Evolutionary conservation across 257 asterid species (phyloP), one percentile per base, ranked within the genome.

Genomic region (Datura wrightii): DNA sequence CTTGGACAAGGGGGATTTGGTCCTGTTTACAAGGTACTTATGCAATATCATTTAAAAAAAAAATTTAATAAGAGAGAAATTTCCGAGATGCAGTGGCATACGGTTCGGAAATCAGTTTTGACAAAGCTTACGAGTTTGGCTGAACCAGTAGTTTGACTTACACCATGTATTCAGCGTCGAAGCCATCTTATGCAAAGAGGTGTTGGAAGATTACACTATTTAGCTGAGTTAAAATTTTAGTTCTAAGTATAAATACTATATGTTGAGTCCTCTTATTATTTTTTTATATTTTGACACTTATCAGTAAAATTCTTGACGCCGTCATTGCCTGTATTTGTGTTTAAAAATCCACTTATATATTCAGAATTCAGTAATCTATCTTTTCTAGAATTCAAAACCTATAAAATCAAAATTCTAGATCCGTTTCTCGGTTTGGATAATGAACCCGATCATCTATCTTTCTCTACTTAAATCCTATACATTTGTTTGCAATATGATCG

Each of bases 1-100:
- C 81, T 74, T 48, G 81, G 81, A 2, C 81, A 74, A 74, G 81
- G 81, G 3, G 81, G 81, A 19, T 74, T 74, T 74, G 81, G 81
- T 48, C 80, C 81, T 74, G 81, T 74, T 48, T 74, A 74, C 59
- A 48, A 74, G 81, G 81, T 74, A 46, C 13, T 42, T 44, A 42
- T 34, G 8, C 24, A 46, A 74, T 11, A 74, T 48, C 41, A 10
- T 8, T 72, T 65, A 36, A 4, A 1, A 13, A 15, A n/a, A n/a
- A n/a, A n/a, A n/a, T n/a, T 71, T 46, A 5, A 19, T 19, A 72
- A 6, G 1, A 8, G 11, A 66, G 10, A 36, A 66, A 66, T 36
- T 66, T 1, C 0, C 16, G 19, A 36, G 48, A 14, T 48, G 2
- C 1, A 66, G 24, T 11, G 4, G 42, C n/a, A 0, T 13, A 19